Percentiles rank a stretch among this genome's conserved stretches.
These are phyloP conservation scores for Brassica rapa DNA, from an alignment of 345 rosid species.

Conservation along the genomic window DNA sequence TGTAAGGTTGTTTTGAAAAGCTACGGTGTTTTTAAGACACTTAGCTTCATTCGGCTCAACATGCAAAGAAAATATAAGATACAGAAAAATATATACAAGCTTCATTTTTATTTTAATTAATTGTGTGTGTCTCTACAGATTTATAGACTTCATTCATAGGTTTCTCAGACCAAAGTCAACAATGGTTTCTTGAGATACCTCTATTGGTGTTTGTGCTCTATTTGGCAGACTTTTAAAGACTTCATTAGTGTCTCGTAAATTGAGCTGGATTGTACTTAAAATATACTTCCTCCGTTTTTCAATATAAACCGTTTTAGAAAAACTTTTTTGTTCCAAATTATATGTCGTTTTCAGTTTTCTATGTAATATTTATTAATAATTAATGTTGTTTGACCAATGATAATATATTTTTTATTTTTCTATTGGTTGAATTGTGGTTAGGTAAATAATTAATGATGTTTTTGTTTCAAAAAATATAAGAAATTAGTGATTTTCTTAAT, in stretches of 20 bases:
- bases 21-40: not conserved
- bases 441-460: too few species aligned
- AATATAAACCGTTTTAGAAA: too few species aligned
- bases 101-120: not conserved
- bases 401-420: too few species aligned
- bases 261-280: not conserved
- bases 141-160: slow-evolving; percentile 5
- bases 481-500: too few species aligned
- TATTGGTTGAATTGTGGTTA: too few species aligned
- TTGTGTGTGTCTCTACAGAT: not conserved
- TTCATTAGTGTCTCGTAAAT: not conserved
- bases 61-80: not conserved
- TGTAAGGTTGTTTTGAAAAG: not conserved
- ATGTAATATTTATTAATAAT: too few species aligned
- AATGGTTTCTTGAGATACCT: not conserved
- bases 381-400: too few species aligned
- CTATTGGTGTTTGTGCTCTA: not conserved
- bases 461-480: too few species aligned
- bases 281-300: not conserved
- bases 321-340: too few species aligned
- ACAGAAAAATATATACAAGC: not conserved
- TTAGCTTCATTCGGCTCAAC: not conserved
- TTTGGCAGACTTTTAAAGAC: not conserved
- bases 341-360: too few species aligned
- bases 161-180: not conserved